Evolutionary conservation across 2,329 filamentous ascomycete genomes (phyloP).

Genomic region (Davidsoniella neocaledoniae): DNA sequence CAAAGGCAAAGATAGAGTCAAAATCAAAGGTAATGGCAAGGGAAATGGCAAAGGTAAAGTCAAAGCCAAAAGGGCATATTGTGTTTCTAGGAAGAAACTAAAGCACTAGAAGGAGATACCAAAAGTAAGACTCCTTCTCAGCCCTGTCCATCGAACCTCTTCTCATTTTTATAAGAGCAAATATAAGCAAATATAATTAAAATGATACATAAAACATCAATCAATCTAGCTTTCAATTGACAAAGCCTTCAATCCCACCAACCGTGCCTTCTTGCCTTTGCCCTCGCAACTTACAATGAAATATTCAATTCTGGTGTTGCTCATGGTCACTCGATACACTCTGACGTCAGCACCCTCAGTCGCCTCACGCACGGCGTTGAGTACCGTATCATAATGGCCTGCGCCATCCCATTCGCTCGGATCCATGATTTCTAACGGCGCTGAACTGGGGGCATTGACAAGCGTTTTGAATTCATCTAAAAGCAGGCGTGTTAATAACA

Average conservation of each 20-base stretch:
- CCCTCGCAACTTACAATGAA: constrained; percentile 54
- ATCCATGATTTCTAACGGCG: constrained; percentile 47
- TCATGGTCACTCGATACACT: constrained; percentile 51
- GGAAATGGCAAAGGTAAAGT: too few species aligned
- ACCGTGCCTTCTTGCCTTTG: constrained; percentile 35
- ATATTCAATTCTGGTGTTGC: constrained; percentile 50
- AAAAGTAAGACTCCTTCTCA: too few species aligned
- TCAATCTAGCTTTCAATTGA: constrained; percentile 40
- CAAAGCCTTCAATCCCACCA: constrained; percentile 66
- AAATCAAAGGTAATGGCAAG: too few species aligned
- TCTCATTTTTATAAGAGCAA: too few species aligned
- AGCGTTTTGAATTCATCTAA: constrained; percentile 54
- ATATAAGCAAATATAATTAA: too few species aligned
- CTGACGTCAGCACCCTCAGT: constrained; percentile 49
- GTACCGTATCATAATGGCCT: constrained; percentile 50
- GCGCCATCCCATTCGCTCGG: constrained; percentile 56
- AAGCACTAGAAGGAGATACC: too few species aligned
- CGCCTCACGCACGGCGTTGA: constrained; percentile 51
- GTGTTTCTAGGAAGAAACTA: too few species aligned
- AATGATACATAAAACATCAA: too few species aligned
- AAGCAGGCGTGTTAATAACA: neutral
- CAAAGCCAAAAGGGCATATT: too few species aligned
- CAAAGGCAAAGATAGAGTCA: too few species aligned
- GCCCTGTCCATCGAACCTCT: too few species aligned
- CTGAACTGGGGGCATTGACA: constrained; percentile 35